A percentile compares a stretch with the other conserved stretches of the same genome.
Evolutionary conservation across 1,284 basidiomycete species (phyloP).

Genomic region (Ustilago lituana): DNA sequence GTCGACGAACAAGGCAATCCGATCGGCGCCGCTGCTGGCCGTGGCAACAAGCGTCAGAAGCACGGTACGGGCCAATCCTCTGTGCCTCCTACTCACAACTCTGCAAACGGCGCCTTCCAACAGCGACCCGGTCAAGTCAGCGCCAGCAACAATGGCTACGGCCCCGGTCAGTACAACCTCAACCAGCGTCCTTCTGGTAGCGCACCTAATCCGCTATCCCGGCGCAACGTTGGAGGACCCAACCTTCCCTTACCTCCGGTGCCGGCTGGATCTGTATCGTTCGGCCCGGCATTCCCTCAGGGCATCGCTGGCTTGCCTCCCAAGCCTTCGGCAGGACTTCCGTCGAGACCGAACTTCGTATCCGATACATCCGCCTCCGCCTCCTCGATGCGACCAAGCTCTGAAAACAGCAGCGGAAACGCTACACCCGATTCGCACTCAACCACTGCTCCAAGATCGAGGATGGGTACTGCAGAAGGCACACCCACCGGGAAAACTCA

Average conservation of each 20-base stretch:
- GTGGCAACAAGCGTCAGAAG: slow-evolving; percentile 42
- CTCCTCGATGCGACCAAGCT: neutral
- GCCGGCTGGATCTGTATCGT: slow-evolving; percentile 11
- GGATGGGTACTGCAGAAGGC: slow-evolving; percentile 20
- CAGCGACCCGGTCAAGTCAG: slow-evolving; percentile 3
- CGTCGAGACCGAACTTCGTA: slow-evolving; percentile 30
- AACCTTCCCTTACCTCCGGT: slow-evolving; percentile 10
- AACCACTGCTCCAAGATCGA: slow-evolving; percentile 7
- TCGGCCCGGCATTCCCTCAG: slow-evolving; percentile 24
- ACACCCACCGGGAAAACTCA: slow-evolving; percentile 1
- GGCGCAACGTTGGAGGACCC: slow-evolving; percentile 8
- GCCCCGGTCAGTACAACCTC: neutral
- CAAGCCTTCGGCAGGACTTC: slow-evolving; percentile 25
- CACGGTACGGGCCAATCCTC: slow-evolving; percentile 7
- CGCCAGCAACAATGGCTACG: neutral
- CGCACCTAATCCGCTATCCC: slow-evolving; percentile 2
- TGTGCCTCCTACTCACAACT: slow-evolving; percentile 5
- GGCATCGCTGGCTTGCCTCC: slow-evolving; percentile 28
- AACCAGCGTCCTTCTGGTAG: slow-evolving; percentile 9
- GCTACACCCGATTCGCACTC: neutral
- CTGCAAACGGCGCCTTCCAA: slow-evolving; percentile 1
- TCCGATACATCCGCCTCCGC: slow-evolving; percentile 7
- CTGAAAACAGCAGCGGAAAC: slow-evolving; percentile 1
- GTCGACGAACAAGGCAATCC: slow-evolving; percentile 35
- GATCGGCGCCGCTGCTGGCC: slow-evolving; percentile 7